These are phyloP conservation scores for Ilyonectria robusta DNA, from an alignment of 2,329 filamentous ascomycete species.

Conservation along the genomic window DNA sequence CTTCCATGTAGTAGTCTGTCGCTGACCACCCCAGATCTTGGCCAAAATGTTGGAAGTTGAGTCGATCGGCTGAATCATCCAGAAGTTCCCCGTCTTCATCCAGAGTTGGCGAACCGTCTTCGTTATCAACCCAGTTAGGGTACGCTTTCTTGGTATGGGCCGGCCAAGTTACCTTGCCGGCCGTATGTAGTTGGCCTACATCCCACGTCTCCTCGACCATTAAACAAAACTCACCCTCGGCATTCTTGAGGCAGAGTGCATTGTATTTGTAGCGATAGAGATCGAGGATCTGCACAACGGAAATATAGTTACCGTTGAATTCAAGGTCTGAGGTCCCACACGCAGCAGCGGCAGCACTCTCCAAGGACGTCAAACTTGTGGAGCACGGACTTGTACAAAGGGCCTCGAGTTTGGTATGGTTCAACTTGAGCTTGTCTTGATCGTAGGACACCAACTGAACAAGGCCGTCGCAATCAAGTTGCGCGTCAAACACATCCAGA, in stretches of 20 bases:
- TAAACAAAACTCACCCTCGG: background rate
- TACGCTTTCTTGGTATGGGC: constrained; percentile 2
- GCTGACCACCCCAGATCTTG: background rate
- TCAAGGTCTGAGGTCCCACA: background rate
- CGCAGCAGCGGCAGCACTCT: background rate
- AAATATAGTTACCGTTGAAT: constrained; percentile 1
- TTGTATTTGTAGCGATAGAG: constrained; percentile 6
- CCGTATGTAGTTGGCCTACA: background rate
- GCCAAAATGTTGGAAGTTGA: background rate
- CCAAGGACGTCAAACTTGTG: background rate
- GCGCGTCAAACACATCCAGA: background rate
- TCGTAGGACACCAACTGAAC: background rate
- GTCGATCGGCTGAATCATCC: background rate
- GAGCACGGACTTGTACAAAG: background rate
- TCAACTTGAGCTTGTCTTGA: background rate
- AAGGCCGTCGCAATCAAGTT: background rate
- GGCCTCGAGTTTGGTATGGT: background rate
- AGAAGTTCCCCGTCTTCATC: background rate
- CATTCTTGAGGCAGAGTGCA: background rate
- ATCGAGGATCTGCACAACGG: background rate
- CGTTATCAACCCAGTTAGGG: background rate
- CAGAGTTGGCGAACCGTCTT: background rate
- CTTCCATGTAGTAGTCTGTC: background rate
- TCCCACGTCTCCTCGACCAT: constrained; percentile 12
- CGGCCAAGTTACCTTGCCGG: constrained; percentile 2